phyloP scores from a whole-genome alignment of 192 early-diverging fungal genomes.

The Phycomyces nitens region DNA sequence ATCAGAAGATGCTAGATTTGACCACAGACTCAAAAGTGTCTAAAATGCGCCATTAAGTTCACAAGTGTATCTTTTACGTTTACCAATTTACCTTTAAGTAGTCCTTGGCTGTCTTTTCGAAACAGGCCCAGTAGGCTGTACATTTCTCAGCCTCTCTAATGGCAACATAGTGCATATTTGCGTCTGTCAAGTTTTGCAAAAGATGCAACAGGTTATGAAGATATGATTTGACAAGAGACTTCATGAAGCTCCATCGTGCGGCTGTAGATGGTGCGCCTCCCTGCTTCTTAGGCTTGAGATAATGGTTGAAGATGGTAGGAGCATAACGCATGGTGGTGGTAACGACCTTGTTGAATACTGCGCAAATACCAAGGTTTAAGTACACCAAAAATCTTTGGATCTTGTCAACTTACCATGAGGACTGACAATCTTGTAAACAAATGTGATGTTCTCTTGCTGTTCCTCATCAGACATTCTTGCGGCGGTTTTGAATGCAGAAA shows the following conservation, averaged over 20 bases:
- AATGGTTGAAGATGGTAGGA: constrained; percentile 65
- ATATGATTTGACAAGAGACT: constrained; percentile 82
- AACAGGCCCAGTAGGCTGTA: constrained; percentile 76
- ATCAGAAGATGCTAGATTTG: constrained; percentile 57
- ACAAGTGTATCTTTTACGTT: too few species aligned
- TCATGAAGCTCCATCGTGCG: constrained; percentile 69
- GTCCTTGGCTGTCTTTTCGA: constrained; percentile 77
- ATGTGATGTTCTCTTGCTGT: constrained; percentile 36
- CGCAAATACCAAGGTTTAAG: constrained; percentile 16
- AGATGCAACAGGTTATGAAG: constrained; percentile 70
- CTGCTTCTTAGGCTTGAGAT: constrained; percentile 42
- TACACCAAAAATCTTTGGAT: background rate
- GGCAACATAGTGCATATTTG: constrained; percentile 79
- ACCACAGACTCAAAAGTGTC: constrained; percentile 49
- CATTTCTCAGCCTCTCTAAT: constrained; percentile 77
- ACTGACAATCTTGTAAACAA: constrained; percentile 70
- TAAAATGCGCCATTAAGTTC: too few species aligned
- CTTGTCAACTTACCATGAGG: constrained; percentile 29
- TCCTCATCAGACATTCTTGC: constrained; percentile 72
- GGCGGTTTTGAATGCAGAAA: constrained; percentile 83
- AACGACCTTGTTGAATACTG: constrained; percentile 80
- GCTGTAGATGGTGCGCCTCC: constrained; percentile 34
- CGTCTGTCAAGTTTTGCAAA: constrained; percentile 78
- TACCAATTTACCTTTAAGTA: constrained; percentile 66
- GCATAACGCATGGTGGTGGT: constrained; percentile 68